phyloP scores from a whole-genome alignment of 108 stramenopile species.

The Aurantiochytrium sp. region DNA sequence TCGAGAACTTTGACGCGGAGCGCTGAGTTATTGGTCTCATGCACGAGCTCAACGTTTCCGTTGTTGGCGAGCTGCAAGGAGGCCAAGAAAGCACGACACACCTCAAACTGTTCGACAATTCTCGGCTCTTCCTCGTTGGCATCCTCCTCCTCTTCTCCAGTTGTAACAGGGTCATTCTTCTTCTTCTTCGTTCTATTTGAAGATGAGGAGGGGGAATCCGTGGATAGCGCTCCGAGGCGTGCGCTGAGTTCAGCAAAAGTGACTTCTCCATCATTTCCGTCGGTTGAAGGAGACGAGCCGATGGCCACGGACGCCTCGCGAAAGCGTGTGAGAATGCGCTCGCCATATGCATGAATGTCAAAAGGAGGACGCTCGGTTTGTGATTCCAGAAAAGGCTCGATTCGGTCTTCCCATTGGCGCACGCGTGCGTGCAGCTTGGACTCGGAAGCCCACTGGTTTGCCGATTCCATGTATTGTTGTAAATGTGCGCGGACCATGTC shows the following conservation, averaged over 20 bases:
- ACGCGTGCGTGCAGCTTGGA: slow-evolving; percentile 79
- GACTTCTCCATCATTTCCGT: background rate
- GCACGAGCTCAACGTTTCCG: slow-evolving; percentile 70
- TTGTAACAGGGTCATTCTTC: background rate
- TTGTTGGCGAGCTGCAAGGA: slow-evolving; percentile 83
- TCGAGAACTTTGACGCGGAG: background rate
- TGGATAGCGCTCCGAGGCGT: background rate
- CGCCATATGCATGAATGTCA: slow-evolving; percentile 77
- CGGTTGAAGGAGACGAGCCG: too few relatives aligned
- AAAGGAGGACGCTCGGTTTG: slow-evolving; percentile 74
- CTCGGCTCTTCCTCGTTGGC: too few relatives aligned
- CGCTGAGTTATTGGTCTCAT: slow-evolving; percentile 29
- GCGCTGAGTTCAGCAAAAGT: background rate
- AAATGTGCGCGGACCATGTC: slow-evolving; percentile 80
- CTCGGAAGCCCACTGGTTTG: slow-evolving; percentile 77
- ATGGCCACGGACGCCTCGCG: background rate
- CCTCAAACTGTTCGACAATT: slow-evolving; percentile 63
- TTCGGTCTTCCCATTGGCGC: slow-evolving; percentile 67
- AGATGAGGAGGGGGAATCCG: background rate
- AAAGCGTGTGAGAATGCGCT: slow-evolving; percentile 43
- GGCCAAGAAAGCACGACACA: slow-evolving; percentile 86
- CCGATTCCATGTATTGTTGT: slow-evolving; percentile 71
- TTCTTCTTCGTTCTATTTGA: background rate
- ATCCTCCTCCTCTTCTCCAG: slow-evolving; percentile 23
- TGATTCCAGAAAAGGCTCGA: slow-evolving; percentile 74